A percentile compares a stretch with the other conserved stretches of the same genome.
phyloP scores from a whole-genome alignment of 192 early-diverging fungal species.

The Entomortierella beljakovae region DNA sequence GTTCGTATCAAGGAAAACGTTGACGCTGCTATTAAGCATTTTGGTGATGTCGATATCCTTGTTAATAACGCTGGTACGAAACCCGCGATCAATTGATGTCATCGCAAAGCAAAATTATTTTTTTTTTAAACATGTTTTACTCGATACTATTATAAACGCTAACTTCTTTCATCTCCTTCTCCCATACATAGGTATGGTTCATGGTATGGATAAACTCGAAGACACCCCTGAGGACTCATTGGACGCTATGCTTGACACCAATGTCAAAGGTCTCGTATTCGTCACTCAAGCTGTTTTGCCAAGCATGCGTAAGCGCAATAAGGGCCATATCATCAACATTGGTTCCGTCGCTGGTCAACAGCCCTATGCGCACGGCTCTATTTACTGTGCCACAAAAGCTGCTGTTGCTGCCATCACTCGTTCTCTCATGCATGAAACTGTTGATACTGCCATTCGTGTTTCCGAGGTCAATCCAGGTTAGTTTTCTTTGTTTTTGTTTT shows the following conservation, averaged over 20 bases:
- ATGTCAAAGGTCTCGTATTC: conserved; percentile 89
- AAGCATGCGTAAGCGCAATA: conserved; percentile 74
- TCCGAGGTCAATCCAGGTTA: conserved; percentile 83
- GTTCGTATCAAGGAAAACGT: conserved; percentile 74
- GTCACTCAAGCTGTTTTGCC: conserved; percentile 84
- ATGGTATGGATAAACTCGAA: conserved; percentile 78
- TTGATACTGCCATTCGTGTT: conserved; percentile 77
- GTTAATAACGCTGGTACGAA: conserved; percentile 88
- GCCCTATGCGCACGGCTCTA: conserved; percentile 77
- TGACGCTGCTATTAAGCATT: conserved; percentile 63
- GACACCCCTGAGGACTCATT: conserved; percentile 67
- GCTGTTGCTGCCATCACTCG: conserved; percentile 87
- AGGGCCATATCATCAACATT: conserved; percentile 90
- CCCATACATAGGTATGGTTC: conserved; percentile 63
- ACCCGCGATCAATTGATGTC: too few species aligned
- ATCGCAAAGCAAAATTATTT: too few species aligned
- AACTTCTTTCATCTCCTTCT: background rate
- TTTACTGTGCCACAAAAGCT: conserved; percentile 89
- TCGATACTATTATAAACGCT: too few species aligned
- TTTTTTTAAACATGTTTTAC: background rate
- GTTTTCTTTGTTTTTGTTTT: background rate
- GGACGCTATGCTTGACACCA: conserved; percentile 87
- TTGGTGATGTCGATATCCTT: conserved; percentile 79
- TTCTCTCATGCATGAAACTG: conserved; percentile 79
- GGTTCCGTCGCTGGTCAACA: conserved; percentile 81